phyloP scores from a whole-genome alignment of 108 stramenopile genomes.

The Nitzschia putrida region DNA sequence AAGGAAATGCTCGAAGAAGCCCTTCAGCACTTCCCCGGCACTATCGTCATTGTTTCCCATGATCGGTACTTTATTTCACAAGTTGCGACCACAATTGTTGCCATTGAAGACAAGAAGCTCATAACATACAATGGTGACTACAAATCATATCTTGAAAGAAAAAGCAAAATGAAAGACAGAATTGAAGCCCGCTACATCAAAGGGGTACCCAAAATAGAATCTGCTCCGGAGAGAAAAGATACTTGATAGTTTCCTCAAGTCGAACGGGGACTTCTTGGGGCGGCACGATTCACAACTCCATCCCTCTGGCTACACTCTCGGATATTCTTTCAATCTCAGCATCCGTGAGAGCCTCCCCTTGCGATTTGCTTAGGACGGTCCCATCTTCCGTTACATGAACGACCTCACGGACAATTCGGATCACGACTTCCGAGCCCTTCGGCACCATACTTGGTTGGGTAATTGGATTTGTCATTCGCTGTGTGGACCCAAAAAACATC shows the following conservation, averaged over 20 bases:
- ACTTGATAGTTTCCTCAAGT: too few relatives aligned
- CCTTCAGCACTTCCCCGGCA: constrained; percentile 90
- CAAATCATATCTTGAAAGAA: constrained; percentile 92
- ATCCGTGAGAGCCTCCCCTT: constrained; percentile 35
- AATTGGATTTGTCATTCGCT: too few relatives aligned
- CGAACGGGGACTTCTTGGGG: neutral
- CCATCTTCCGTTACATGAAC: constrained; percentile 33
- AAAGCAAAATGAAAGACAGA: constrained; percentile 77
- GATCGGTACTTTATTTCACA: constrained; percentile 97
- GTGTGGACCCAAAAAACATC: too few relatives aligned
- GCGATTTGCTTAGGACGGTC: constrained; percentile 7
- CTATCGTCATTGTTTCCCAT: constrained; percentile 92
- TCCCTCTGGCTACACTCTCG: neutral
- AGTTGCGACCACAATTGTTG: constrained; percentile 93
- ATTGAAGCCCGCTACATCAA: constrained; percentile 82
- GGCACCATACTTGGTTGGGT: neutral
- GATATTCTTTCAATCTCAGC: neutral
- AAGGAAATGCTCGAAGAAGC: constrained; percentile 99
- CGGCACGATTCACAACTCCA: neutral
- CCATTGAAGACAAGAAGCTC: constrained; percentile 88
- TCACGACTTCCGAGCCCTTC: constrained; percentile 22
- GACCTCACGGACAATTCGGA: constrained; percentile 38
- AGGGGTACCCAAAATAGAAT: constrained; percentile 33
- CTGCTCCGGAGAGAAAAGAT: neutral
- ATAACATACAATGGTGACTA: constrained; percentile 92